Conservation (phyloP, 2,329 filamentous ascomycete genomes). For the Sarocladium strictum region DNA sequence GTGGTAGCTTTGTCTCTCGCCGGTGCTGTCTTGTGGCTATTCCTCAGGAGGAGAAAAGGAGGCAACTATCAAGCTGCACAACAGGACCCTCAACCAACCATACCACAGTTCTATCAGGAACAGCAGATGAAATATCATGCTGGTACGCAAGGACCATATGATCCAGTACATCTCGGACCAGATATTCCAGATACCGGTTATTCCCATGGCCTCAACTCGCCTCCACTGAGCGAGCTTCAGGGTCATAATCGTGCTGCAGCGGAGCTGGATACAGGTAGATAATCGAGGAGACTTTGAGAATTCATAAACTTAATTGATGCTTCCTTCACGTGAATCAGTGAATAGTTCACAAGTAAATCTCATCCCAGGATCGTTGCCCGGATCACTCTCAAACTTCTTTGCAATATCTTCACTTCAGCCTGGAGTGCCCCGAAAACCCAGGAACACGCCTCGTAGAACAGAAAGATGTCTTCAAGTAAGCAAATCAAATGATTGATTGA, state of each 20-base stretch:
- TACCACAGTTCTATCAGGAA: background rate
- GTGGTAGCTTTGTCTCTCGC: conserved; percentile 6
- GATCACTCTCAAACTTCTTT: too few relatives aligned
- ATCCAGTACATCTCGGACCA: background rate
- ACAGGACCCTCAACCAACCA: background rate
- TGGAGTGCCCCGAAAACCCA: too few relatives aligned
- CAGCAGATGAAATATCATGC: background rate
- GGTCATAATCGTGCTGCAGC: background rate
- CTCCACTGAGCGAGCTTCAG: background rate
- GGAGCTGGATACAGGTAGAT: background rate
- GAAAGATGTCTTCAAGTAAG: too few relatives aligned
- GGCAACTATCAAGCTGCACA: background rate
- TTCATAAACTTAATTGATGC: too few relatives aligned
- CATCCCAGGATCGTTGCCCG: too few relatives aligned
- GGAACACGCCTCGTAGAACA: too few relatives aligned
- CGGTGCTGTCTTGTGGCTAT: background rate
- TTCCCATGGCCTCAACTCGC: background rate
- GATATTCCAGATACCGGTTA: background rate
- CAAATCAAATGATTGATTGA: too few relatives aligned
- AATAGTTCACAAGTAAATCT: too few relatives aligned
- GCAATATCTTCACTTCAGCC: too few relatives aligned
- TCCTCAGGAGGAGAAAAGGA: background rate
- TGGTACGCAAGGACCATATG: background rate
- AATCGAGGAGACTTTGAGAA: conserved; percentile 14
- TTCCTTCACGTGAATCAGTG: too few relatives aligned